Conservation (phyloP, 495 filamentous ascomycete genomes). For the Aspergillus bertholletiae region DNA sequence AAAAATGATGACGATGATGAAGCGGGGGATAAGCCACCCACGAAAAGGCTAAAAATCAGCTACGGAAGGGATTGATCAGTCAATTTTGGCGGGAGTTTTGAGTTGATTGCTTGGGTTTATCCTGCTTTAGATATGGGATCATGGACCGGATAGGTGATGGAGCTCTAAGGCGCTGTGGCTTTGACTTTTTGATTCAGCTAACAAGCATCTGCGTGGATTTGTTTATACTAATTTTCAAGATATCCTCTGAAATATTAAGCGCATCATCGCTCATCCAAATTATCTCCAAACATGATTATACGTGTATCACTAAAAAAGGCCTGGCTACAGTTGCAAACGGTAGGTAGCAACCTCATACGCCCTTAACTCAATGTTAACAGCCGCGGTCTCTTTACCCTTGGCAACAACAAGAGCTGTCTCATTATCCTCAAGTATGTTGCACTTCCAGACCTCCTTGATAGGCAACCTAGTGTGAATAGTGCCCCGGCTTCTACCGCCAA, state of each 20-base stretch:
- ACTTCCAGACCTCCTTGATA: slow-evolving; percentile 74
- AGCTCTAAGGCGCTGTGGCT: neutral
- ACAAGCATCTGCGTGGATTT: slow-evolving; percentile 6
- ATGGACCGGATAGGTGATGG: slow-evolving; percentile 6
- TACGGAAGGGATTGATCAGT: slow-evolving; percentile 41
- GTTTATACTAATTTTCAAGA: too few relatives aligned
- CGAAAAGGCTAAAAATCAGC: slow-evolving; percentile 51
- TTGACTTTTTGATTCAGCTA: neutral
- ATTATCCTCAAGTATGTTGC: slow-evolving; percentile 66
- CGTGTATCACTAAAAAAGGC: neutral
- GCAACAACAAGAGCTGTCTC: slow-evolving; percentile 48
- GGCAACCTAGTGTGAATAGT: slow-evolving; percentile 60
- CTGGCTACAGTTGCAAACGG: slow-evolving; percentile 61
- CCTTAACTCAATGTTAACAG: slow-evolving; percentile 63
- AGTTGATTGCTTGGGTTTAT: slow-evolving; percentile 1
- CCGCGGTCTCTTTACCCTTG: slow-evolving; percentile 37
- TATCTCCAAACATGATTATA: neutral
- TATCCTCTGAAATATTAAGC: slow-evolving; percentile 11
- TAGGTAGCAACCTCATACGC: slow-evolving; percentile 91
- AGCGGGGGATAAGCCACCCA: slow-evolving; percentile 40
- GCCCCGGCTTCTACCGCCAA: slow-evolving; percentile 77
- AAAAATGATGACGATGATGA: slow-evolving; percentile 40
- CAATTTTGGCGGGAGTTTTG: neutral
- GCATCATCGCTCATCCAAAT: neutral
- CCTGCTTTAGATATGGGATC: slow-evolving; percentile 8